phyloP scores from a whole-genome alignment of 2,329 filamentous ascomycete species.

The Thielaviopsis cerberus region DNA sequence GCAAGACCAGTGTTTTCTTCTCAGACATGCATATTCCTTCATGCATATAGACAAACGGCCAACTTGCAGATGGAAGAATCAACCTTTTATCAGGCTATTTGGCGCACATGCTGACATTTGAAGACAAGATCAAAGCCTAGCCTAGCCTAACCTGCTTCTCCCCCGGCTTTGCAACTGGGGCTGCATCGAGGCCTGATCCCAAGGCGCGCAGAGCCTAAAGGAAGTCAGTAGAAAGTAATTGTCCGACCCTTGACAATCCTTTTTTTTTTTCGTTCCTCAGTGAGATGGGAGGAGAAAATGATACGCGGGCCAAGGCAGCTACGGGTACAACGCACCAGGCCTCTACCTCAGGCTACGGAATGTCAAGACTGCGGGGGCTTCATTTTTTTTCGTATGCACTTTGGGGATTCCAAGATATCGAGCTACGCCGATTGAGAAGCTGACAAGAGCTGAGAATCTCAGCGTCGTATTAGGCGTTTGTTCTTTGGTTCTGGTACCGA shows the following conservation, averaged over 20 bases:
- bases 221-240: neutral
- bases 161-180: neutral
- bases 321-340: no score
- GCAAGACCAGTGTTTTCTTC: neutral
- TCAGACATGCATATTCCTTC: neutral
- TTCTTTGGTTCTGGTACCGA: neutral
- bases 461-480: neutral
- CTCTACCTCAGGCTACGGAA: no score
- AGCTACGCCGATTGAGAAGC: neutral
- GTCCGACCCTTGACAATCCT: neutral
- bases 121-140: no score
- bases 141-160: neutral
- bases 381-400: no score
- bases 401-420: neutral
- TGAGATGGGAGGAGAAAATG: neutral
- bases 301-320: no score
- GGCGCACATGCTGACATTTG: no score
- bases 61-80: no score
- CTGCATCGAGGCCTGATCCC: neutral
- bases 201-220: neutral
- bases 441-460: neutral
- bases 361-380: no score
- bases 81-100: no score
- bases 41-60: no score
- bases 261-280: neutral